Conservation (phyloP, 345 rosid genomes). For the Carallia brachiata region DNA sequence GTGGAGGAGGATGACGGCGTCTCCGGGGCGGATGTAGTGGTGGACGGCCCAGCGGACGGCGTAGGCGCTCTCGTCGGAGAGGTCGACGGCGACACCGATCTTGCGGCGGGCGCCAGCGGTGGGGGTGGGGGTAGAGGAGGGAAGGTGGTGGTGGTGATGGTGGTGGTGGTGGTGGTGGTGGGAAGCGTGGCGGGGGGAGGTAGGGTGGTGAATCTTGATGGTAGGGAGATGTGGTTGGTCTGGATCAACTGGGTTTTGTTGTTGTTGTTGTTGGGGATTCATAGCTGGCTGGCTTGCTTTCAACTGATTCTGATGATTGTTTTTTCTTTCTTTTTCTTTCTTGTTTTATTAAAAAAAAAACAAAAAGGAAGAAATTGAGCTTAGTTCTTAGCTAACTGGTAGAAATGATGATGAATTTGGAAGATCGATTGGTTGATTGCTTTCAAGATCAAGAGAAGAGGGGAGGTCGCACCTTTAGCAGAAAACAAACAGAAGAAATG, state of each 20-base stretch:
- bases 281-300: background rate
- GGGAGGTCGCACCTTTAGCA: too few species aligned
- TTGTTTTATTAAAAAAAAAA: too few species aligned
- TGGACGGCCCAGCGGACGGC: slow-evolving; percentile 91
- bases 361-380: too few species aligned
- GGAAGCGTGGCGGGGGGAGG: slow-evolving; percentile 35
- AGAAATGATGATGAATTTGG: too few species aligned
- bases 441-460: too few species aligned
- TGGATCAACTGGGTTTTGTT: slow-evolving; percentile 32
- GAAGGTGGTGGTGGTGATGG: slow-evolving; percentile 25
- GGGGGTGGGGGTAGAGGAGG: slow-evolving; percentile 63
- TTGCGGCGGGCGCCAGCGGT: slow-evolving; percentile 85
- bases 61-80: slow-evolving; percentile 75
- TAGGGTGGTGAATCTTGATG: slow-evolving; percentile 30
- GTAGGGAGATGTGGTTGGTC: slow-evolving; percentile 51
- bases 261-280: background rate
- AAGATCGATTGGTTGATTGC: too few species aligned
- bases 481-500: too few species aligned
- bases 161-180: slow-evolving; percentile 16
- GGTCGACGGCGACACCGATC: slow-evolving; percentile 92
- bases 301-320: too few species aligned
- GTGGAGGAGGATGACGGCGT: slow-evolving; percentile 88
- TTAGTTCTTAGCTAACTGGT: too few species aligned
- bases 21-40: slow-evolving; percentile 90
- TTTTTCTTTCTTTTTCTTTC: too few species aligned